Evolutionary conservation across 345 rosid species (phyloP), one percentile per base, ranked within the genome.

Genomic region (Rhizophora apiculata): DNA sequence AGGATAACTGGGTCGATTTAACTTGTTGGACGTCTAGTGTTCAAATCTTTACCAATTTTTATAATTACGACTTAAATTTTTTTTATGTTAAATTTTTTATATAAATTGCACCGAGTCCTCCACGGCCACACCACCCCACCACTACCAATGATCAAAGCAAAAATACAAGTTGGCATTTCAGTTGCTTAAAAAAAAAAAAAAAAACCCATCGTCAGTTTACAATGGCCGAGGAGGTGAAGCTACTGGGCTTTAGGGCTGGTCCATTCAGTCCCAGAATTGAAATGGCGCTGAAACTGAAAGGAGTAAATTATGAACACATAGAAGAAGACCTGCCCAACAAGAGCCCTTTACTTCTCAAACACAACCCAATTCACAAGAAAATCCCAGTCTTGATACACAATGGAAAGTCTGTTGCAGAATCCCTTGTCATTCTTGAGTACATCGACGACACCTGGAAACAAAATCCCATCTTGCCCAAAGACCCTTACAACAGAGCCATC

Each of bases 271-370:
- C 8, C 60, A 69, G 66, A 30, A 60, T 69, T 22, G 51, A 69
- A 49, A 5, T 69, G 15, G 73, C 59, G 34, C 66, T 69, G 4
- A 69, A 69, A 20, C 49, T 69, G 2, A 69, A 69, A 49, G 66
- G 73, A 6, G 9, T 69, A 8, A 8, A 69, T 6, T 69, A 29
- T 52, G 30, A 60, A 4, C 61, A 29, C 59, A 20, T 60, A 7
- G 73, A 69, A 13, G 73, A 69, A 69, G 60, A 69, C 48, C 51
- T 69, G 46, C 49, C 30, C 22, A 69, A 60, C 73, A 69, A 69
- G 59, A 69, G 73, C 34, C 21, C 56, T 60, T 21, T 61, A 22
- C 73, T 69, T 54, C 73, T 69, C 32, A 1, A 61, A 0, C 52
- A n/a, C 4, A 69, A 69, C 22, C 73, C 73, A 30, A 29, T 69